Conservation (phyloP, 257 asterid genomes). For the Schizonepeta tenuifolia region DNA sequence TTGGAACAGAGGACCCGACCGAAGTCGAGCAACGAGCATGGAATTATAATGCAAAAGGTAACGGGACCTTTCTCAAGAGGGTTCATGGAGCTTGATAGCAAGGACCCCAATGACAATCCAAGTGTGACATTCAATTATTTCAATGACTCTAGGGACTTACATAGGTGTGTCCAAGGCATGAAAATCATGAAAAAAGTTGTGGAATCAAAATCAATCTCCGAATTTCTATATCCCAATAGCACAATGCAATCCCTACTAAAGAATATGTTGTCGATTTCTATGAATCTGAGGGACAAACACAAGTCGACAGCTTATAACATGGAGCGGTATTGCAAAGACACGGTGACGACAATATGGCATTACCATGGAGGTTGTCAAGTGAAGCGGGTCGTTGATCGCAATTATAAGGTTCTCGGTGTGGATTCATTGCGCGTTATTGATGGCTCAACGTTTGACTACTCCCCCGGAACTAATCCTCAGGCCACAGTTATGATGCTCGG, state of each 20-base stretch:
- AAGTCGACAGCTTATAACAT: conserved; percentile 41
- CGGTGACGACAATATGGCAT: conserved; percentile 85
- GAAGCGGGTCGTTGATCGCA: conserved; percentile 60
- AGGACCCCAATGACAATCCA: conserved; percentile 69
- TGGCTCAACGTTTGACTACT: conserved; percentile 65
- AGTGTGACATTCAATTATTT: conserved; percentile 79
- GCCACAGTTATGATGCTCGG: conserved; percentile 98
- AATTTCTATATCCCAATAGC: conserved; percentile 56
- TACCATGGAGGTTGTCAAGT: conserved; percentile 93
- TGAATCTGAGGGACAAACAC: conserved; percentile 54
- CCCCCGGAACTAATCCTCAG: conserved; percentile 93
- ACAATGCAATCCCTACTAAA: conserved; percentile 43
- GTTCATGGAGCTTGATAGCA: conserved; percentile 54
- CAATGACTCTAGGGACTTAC: conserved; percentile 65
- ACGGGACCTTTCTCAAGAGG: conserved; percentile 75
- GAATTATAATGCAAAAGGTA: conserved; percentile 60
- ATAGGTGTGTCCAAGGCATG: conserved; percentile 70
- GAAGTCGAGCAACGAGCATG: conserved; percentile 31
- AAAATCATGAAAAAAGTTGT: conserved; percentile 48
- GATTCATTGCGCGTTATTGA: conserved; percentile 74
- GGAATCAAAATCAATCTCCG: conserved; percentile 47
- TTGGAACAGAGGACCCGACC: neutral
- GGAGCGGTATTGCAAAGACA: conserved; percentile 73
- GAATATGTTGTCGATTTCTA: conserved; percentile 44
- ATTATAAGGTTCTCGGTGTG: conserved; percentile 64